These are phyloP conservation scores for Botryotinia convoluta DNA, from an alignment of 2,329 filamentous ascomycete species.

Conservation along the genomic window DNA sequence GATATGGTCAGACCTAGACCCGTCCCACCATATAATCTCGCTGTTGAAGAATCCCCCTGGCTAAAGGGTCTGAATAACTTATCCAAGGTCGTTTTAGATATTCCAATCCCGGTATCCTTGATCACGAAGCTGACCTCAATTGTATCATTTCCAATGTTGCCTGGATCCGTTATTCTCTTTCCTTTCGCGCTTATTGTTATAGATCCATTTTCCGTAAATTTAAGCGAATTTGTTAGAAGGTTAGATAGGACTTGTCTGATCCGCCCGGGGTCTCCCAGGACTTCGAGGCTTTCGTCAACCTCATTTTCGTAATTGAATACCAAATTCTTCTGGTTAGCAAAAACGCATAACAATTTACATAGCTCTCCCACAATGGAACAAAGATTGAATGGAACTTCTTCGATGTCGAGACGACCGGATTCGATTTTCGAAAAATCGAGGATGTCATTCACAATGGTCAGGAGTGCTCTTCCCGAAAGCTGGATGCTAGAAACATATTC, in stretches of 20 bases:
- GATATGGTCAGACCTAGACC: conserved; percentile 78
- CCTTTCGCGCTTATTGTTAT: conserved; percentile 50
- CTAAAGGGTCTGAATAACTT: conserved; percentile 77
- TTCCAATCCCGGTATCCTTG: conserved; percentile 71
- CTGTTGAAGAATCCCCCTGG: conserved; percentile 72
- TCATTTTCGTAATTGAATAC: conserved; percentile 61
- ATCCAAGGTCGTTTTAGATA: conserved; percentile 68
- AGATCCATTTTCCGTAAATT: conserved; percentile 70
- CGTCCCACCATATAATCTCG: conserved; percentile 75
- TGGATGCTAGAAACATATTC: conserved; percentile 32
- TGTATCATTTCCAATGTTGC: conserved; percentile 42
- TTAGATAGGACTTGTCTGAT: conserved; percentile 79
- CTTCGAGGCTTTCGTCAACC: conserved; percentile 62
- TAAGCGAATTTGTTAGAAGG: conserved; percentile 75
- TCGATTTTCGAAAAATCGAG: conserved; percentile 73
- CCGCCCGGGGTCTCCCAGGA: conserved; percentile 66
- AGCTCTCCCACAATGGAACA: conserved; percentile 40
- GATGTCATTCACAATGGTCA: conserved; percentile 65
- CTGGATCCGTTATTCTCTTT: conserved; percentile 8
- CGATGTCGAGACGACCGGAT: conserved; percentile 68
- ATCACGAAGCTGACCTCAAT: conserved; percentile 62
- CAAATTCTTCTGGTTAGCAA: conserved; percentile 47
- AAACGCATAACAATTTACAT: conserved; percentile 69
- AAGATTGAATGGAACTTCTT: conserved; percentile 65
- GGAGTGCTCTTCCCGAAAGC: conserved; percentile 30